A percentile compares a stretch with the other conserved stretches of the same genome.
phyloP scores from a whole-genome alignment of 306 rosid species.

The Fragaria ananassa region DNA sequence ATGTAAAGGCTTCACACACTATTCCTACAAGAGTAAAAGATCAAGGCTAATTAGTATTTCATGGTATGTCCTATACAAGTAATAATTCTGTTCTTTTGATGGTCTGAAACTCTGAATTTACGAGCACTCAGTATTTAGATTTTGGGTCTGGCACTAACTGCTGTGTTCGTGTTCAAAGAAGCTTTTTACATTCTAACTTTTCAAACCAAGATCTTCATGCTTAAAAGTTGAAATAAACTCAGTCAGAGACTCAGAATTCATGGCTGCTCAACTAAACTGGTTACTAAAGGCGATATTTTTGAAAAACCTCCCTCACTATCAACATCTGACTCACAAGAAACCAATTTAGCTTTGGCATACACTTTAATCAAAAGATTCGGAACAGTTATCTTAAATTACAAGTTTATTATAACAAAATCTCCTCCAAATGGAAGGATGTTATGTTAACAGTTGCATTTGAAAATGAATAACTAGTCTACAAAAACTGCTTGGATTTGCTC shows the following conservation, averaged over 20 bases:
- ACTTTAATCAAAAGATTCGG: background rate
- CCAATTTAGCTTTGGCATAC: background rate
- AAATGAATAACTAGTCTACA: constrained; percentile 12
- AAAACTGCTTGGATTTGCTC: constrained; percentile 10
- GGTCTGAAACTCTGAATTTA: background rate
- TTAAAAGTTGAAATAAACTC: background rate
- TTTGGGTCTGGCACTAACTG: background rate
- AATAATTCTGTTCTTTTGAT: background rate
- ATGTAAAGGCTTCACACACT: background rate
- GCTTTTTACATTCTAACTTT: background rate
- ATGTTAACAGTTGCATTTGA: background rate
- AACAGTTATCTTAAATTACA: constrained; percentile 1
- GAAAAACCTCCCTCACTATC: background rate
- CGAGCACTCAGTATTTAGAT: background rate
- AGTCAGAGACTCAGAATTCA: background rate
- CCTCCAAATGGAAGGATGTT: constrained; percentile 3
- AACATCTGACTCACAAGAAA: background rate
- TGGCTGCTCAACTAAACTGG: background rate
- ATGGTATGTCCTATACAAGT: background rate
- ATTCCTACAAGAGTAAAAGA: background rate
- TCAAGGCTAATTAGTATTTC: background rate
- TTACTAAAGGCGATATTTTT: background rate
- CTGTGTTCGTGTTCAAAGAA: background rate
- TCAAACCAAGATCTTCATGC: background rate
- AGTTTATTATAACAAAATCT: constrained; percentile 17